Conservation (phyloP, 2,329 filamentous ascomycete species). For the Colletotrichum sp. region DNA sequence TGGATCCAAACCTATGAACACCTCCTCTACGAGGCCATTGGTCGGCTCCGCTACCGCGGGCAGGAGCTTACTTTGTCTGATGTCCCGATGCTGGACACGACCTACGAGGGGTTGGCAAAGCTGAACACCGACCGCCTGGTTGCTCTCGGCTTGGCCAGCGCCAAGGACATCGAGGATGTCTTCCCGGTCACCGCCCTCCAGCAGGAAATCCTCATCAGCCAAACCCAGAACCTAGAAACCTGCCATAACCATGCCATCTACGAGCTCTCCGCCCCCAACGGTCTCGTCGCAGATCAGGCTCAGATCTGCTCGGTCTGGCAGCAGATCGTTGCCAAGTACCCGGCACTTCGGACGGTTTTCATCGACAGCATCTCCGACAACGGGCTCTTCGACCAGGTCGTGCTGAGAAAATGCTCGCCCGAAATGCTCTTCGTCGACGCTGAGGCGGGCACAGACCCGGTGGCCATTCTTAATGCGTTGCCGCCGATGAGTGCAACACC, state of each 20-base stretch:
- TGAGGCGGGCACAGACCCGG: constrained; percentile 38
- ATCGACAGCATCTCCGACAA: constrained; percentile 53
- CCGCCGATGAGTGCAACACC: constrained; percentile 41
- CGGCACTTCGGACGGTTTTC: constrained; percentile 54
- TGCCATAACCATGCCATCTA: constrained; percentile 53
- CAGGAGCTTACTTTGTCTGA: constrained; percentile 56
- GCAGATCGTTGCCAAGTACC: constrained; percentile 48
- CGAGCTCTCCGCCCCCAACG: constrained; percentile 44
- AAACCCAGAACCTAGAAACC: constrained; percentile 42
- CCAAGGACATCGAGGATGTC: constrained; percentile 52
- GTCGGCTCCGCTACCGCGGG: constrained; percentile 41
- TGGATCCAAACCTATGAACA: constrained; percentile 55
- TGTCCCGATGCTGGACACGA: constrained; percentile 51
- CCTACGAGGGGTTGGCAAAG: constrained; percentile 48
- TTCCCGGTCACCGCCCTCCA: constrained; percentile 52
- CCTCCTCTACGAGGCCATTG: constrained; percentile 48
- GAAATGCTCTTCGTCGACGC: constrained; percentile 59
- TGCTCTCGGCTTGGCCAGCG: constrained; percentile 41
- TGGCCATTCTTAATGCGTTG: constrained; percentile 42
- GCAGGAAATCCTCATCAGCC: constrained; percentile 53
- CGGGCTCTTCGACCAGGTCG: constrained; percentile 54
- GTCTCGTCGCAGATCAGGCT: constrained; percentile 42
- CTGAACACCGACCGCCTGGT: constrained; percentile 47
- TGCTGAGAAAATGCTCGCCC: constrained; percentile 51
- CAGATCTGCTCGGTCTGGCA: constrained; percentile 56